A percentile compares a stretch with the other conserved stretches of the same genome.
These are phyloP conservation scores for Penicillium sclerotiorum DNA, from an alignment of 2,329 filamentous ascomycete genomes.

Conservation along the genomic window DNA sequence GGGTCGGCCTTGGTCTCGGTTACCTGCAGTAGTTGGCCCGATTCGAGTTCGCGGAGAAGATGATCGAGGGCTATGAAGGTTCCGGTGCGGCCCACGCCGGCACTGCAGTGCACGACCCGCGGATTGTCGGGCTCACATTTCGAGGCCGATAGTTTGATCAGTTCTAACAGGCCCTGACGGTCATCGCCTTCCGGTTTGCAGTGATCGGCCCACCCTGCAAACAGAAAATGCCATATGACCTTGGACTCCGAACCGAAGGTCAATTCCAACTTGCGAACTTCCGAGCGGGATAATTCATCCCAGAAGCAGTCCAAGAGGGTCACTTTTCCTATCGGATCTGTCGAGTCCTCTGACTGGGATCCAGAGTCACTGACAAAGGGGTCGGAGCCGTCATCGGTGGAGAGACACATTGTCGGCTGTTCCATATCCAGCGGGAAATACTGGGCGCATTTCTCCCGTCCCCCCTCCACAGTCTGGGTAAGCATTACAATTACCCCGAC, in stretches of 20 bases:
- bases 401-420: constrained; percentile 51
- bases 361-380: constrained; percentile 59
- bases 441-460: constrained; percentile 79
- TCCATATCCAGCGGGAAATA: constrained; percentile 73
- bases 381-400: constrained; percentile 34
- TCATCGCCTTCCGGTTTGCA: constrained; percentile 68
- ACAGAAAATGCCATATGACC: constrained; percentile 80
- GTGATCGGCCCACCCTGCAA: constrained; percentile 88
- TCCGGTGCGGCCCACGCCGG: constrained; percentile 89
- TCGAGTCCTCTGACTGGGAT: constrained; percentile 65
- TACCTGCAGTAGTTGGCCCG: constrained; percentile 64
- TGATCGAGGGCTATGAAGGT: constrained; percentile 98
- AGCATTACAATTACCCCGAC: constrained; percentile 91
- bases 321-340: constrained; percentile 66
- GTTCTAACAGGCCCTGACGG: constrained; percentile 52
- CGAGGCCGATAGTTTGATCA: constrained; percentile 53
- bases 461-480: constrained; percentile 80
- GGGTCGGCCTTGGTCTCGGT: constrained; percentile 61
- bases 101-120: constrained; percentile 83
- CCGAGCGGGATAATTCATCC: constrained; percentile 62
- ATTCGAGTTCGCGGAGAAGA: constrained; percentile 77
- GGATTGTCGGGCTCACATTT: constrained; percentile 62
- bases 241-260: constrained; percentile 57
- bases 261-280: constrained; percentile 72
- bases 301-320: constrained; percentile 59